Base-by-base conservation (phyloP, 345 rosid species). In the Heritiera littoralis region DNA sequence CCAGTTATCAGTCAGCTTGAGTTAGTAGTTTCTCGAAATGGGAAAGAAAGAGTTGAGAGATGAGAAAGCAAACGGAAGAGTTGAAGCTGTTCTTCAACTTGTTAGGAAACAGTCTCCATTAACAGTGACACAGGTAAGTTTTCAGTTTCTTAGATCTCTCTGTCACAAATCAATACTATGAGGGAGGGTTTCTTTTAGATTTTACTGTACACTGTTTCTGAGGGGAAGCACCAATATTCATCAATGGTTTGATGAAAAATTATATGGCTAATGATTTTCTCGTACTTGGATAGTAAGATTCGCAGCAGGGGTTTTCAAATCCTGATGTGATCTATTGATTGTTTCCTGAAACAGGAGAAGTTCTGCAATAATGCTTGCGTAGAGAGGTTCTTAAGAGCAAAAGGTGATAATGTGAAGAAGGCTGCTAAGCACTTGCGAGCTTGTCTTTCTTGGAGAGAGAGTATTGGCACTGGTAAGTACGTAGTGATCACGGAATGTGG, bases 371-470 rank as follows among this genome's bases (percentile, higher is more conserved):
- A 76, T 14, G 92, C 85, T 60, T 96, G 99, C 46, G 90, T 92
- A 1, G 95, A 90, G 82, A 83, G 98, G 78, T 96, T 94, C 80
- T 76, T 96, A 78, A 89, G 82, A 77, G 89, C 90, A 4, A 94
- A 90, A 87, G 93, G 97, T 59, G 94, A 90, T 13, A 90, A 81
- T 60, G 94, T 92, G 59, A 96, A 92, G 89, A 96, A 92, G 86
- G 90, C 98, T 71, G 89, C 94, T 4, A 96, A 92, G 84, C 90
- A 87, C 76, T 86, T 96, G 45, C 81, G 91, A 61, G 86, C 97
- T 23, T 94, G 95, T 81, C 97, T 96, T 84, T 87, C 94, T 28
- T 96, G 99, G 99, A 93, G 98, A 85, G 92, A 91, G 72, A 85
- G 81, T 72, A 75, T 92, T 23, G 92, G 90, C 79, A 89, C 82